These are phyloP conservation scores for Alloascoidea africana DNA, from an alignment of 805 yeast genomes.

Conservation along the genomic window DNA sequence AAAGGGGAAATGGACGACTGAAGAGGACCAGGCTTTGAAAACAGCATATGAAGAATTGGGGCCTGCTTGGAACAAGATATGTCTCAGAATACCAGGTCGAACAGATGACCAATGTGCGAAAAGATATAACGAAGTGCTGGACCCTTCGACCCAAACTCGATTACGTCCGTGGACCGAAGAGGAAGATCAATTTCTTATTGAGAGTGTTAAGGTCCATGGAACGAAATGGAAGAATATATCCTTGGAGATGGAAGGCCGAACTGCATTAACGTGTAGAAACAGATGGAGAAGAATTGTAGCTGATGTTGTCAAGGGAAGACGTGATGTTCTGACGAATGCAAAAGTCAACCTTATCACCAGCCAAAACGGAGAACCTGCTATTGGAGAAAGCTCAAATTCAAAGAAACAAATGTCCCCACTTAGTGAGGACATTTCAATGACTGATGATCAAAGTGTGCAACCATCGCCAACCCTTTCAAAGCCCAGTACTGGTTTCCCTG, in stretches of 20 bases:
- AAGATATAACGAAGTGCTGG: slow-evolving; percentile 75
- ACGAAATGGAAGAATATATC: slow-evolving; percentile 85
- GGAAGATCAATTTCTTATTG: slow-evolving; percentile 62
- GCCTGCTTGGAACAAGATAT: slow-evolving; percentile 75
- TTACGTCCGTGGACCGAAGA: slow-evolving; percentile 65
- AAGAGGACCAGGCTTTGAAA: slow-evolving; percentile 56
- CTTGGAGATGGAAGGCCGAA: slow-evolving; percentile 55
- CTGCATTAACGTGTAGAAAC: slow-evolving; percentile 81
- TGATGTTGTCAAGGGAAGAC: slow-evolving; percentile 54
- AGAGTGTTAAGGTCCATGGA: slow-evolving; percentile 54
- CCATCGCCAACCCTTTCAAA: too few relatives aligned
- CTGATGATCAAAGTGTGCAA: too few relatives aligned
- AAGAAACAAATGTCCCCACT: too few relatives aligned
- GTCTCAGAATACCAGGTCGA: slow-evolving; percentile 62
- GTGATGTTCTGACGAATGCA: slow-evolving; percentile 33
- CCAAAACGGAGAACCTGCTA: slow-evolving; percentile 12
- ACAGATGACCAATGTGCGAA: slow-evolving; percentile 95
- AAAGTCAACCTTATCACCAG: slow-evolving; percentile 42
- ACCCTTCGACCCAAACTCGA: slow-evolving; percentile 66
- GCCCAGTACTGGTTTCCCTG: too few relatives aligned
- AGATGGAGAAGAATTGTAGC: slow-evolving; percentile 84
- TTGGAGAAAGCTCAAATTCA: too few relatives aligned
- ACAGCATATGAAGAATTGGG: slow-evolving; percentile 57
- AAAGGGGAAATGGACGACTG: slow-evolving; percentile 78
- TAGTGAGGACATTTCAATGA: too few relatives aligned